Evolutionary conservation across 2,329 filamentous ascomycete species (phyloP).

Genomic region (Huntiella decipiens): DNA sequence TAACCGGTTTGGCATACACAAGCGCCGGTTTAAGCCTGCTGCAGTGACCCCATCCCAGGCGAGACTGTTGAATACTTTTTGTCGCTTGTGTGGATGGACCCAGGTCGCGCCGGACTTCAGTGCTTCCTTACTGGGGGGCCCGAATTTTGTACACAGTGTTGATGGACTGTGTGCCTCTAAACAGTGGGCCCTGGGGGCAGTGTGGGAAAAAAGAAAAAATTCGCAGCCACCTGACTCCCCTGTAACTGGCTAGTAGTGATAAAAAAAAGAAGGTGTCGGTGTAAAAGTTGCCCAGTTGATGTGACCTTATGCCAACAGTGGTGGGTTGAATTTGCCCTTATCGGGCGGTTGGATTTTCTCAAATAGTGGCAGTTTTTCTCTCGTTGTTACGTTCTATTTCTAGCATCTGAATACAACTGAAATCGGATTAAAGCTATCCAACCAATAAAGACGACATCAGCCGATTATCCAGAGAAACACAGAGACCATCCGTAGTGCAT

Average conservation of each 20-base stretch:
- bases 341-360: no score
- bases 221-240: constrained; percentile 2
- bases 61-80: constrained; percentile 5
- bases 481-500: no score
- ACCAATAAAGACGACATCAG: no score
- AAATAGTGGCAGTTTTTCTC: no score
- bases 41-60: not conserved
- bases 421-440: no score
- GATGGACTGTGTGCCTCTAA: not conserved
- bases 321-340: no score
- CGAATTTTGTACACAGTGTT: constrained; percentile 4
- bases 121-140: not conserved
- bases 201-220: constrained; percentile 4
- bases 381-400: no score
- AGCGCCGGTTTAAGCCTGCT: not conserved
- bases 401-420: no score
- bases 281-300: not conserved
- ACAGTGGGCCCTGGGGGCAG: not conserved
- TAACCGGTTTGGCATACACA: not conserved
- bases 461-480: no score
- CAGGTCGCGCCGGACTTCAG: constrained; percentile 1
- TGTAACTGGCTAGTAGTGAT: not conserved
- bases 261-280: not conserved
- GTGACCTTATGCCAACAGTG: no score
- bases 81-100: not conserved